Evolutionary conservation across 2,329 filamentous ascomycete genomes (phyloP).

Genomic region (Cladobotryum protrusum): DNA sequence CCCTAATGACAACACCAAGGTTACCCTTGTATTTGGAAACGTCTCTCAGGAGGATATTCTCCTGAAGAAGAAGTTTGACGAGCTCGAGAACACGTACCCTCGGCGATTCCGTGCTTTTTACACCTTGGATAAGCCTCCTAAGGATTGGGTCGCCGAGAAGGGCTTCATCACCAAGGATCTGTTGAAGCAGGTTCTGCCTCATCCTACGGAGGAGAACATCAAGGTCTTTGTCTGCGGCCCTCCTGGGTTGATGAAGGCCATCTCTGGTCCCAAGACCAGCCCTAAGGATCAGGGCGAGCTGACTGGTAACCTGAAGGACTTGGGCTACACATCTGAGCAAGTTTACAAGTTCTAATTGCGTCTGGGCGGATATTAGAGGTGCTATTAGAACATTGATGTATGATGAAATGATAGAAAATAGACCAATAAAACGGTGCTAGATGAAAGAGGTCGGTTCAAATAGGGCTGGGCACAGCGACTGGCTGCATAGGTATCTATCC

Average conservation of each 20-base stretch:
- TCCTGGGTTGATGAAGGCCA: constrained; percentile 85
- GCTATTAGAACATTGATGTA: constrained; percentile 1
- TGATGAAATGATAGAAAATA: constrained; percentile 2
- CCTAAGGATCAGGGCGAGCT: constrained; percentile 94
- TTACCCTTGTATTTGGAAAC: constrained; percentile 93
- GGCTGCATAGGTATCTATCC: background rate
- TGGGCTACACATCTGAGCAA: constrained; percentile 66
- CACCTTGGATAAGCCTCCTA: constrained; percentile 76
- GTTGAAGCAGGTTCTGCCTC: constrained; percentile 88
- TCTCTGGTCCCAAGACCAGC: constrained; percentile 84
- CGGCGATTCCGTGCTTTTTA: constrained; percentile 95
- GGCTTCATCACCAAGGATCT: constrained; percentile 87
- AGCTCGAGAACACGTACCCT: constrained; percentile 92
- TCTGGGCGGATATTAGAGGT: background rate
- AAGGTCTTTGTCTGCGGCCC: constrained; percentile 97
- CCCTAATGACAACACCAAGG: constrained; percentile 94
- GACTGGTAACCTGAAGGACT: constrained; percentile 70
- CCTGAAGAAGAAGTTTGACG: constrained; percentile 74
- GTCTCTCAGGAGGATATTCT: constrained; percentile 85
- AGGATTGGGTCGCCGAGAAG: constrained; percentile 68
- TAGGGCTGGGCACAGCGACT: too few species aligned
- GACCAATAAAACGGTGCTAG: background rate
- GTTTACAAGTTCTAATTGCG: constrained; percentile 79
- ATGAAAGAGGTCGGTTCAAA: background rate
- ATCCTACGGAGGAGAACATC: constrained; percentile 85